phyloP scores from a whole-genome alignment of 257 asterid genomes.

The Scutellaria galericulata region DNA sequence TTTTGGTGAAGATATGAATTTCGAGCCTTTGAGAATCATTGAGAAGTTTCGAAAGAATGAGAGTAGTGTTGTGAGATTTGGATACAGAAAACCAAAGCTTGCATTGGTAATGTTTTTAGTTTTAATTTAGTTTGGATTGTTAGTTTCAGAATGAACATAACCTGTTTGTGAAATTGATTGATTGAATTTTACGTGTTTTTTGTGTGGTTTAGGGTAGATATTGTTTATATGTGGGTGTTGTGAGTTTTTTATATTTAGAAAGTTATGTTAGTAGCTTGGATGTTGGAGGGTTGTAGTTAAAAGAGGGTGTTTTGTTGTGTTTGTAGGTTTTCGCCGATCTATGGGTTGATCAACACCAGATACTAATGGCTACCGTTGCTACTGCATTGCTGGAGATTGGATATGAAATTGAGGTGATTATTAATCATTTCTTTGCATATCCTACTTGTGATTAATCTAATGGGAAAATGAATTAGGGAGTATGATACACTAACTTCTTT shows the following conservation, averaged over 20 bases:
- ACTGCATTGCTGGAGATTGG: slow-evolving; percentile 75
- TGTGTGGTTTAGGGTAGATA: slow-evolving; percentile 3
- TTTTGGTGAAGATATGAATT: slow-evolving; percentile 76
- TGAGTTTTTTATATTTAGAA: background rate
- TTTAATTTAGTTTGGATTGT: slow-evolving; percentile 3
- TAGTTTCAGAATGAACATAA: background rate
- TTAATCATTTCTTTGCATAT: slow-evolving; percentile 2
- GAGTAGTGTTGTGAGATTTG: slow-evolving; percentile 59
- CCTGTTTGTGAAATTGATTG: slow-evolving; percentile 12
- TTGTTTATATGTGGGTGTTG: background rate
- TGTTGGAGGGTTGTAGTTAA: slow-evolving; percentile 26
- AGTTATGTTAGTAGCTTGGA: slow-evolving; percentile 25
- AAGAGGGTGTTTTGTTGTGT: slow-evolving; percentile 30
- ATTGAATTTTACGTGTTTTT: background rate
- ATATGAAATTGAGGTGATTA: slow-evolving; percentile 84
- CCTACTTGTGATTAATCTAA: slow-evolving; percentile 2
- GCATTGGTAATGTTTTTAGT: slow-evolving; percentile 63
- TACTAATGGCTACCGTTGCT: slow-evolving; percentile 81
- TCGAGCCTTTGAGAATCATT: slow-evolving; percentile 57
- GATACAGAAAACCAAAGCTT: slow-evolving; percentile 72
- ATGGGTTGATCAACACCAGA: slow-evolving; percentile 78
- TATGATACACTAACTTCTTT: background rate
- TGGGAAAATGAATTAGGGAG: background rate
- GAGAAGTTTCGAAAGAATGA: slow-evolving; percentile 63
- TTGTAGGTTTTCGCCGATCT: slow-evolving; percentile 84